These are phyloP conservation scores for Adiantum capillusveneris DNA, from an alignment of 75 land plant genomes.

Conservation along the genomic window DNA sequence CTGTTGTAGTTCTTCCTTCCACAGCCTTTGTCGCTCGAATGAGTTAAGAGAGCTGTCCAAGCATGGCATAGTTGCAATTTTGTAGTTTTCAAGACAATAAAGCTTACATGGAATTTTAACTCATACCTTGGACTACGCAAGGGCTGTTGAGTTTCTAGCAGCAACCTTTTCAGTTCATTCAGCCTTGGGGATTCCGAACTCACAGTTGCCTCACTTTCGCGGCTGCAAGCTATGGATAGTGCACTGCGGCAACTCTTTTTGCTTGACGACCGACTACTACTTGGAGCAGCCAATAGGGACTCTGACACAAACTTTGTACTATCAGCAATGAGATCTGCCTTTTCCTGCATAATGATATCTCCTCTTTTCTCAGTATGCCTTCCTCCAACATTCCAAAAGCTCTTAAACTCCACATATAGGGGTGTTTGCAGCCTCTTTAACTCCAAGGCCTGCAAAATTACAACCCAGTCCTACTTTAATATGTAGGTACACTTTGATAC, in stretches of 20 bases:
- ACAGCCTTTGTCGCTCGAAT: background rate
- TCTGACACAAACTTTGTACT: too few species aligned
- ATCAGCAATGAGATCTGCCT: too few species aligned
- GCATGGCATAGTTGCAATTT: background rate
- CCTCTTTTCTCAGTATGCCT: background rate
- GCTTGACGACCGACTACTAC: background rate
- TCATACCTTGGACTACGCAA: constrained; percentile 1
- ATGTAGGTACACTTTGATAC: background rate
- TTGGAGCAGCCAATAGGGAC: too few species aligned
- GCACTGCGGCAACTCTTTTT: background rate
- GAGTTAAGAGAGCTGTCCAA: background rate
- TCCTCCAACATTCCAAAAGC: constrained; percentile 26
- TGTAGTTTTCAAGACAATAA: background rate
- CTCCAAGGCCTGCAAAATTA: constrained; percentile 52
- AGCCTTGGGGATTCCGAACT: background rate
- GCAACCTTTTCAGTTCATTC: background rate
- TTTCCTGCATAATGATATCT: background rate
- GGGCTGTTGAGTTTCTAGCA: background rate
- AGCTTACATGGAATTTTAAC: background rate
- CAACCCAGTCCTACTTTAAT: background rate
- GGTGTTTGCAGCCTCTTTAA: constrained; percentile 88
- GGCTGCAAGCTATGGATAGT: background rate
- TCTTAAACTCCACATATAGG: constrained; percentile 69
- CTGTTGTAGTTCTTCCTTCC: constrained; percentile 3
- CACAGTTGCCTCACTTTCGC: background rate